Base-by-base conservation (phyloP, 129 eudicot genomes). In the Tagetes patula region DNA sequence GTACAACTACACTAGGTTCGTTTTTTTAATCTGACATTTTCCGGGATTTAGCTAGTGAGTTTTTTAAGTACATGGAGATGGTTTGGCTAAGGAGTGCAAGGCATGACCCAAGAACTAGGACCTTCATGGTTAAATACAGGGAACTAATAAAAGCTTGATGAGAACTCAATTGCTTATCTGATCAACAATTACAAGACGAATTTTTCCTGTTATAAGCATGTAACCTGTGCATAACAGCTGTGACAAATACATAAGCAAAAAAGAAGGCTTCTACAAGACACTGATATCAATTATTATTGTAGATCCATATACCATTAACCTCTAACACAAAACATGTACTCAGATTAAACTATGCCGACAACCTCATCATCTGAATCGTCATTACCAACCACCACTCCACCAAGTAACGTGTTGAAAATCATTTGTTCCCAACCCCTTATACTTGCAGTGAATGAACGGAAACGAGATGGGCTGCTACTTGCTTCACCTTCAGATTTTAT, bases 391-490 rank as follows among this genome's bases (percentile, higher is more conserved):
- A 67, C 77, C 31, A 71, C 72, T 41, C 89, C 89, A 5, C 82
- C 89, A 34, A 81, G 82, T 37, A 85, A 75, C 1, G 87, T 82
- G 74, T 82, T 82, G 6, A 82, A 75, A 76, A 87, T 84, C 92
- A 84, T 79, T 71, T 84, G 91, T 54, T 87, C 89, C 93, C 93
- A 87, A 55, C 82, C 83, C 84, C 93, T 77, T 45, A 87, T 61
- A 55, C 93, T 84, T 63, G 86, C 89, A 37, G 84, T 80, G 49
- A 85, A 82, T 38, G 81, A 65, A 54, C 78, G 81, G 41, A 85
- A 77, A 67, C 72, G 82, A 10, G 84, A 74, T 0, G 80, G 87
- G 43, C 81, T 84, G 48, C 55, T 76, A 74, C 83, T 86, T 48
- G 80, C 62, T 66, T 78, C 85, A 37, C 77, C 81, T 76, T 81